Evolutionary conservation across 2,329 filamentous ascomycete genomes (phyloP).

Genomic region (Xylaria polymorpha): DNA sequence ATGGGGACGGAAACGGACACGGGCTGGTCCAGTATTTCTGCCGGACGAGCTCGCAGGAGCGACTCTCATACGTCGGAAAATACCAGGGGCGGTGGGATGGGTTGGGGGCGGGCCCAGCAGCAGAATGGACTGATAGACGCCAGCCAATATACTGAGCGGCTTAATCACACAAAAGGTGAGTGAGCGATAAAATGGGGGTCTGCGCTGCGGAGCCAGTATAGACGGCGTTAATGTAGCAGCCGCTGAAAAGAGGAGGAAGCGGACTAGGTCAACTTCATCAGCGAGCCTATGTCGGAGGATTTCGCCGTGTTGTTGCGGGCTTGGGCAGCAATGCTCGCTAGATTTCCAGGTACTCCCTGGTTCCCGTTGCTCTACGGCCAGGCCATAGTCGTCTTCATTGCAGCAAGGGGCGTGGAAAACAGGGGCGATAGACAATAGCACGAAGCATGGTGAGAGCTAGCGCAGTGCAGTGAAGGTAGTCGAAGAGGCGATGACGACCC

Average conservation of each 20-base stretch:
- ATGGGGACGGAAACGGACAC: constrained; percentile 40
- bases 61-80: constrained; percentile 46
- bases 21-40: constrained; percentile 44
- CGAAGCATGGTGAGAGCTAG: constrained; percentile 40
- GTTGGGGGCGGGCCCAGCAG: constrained; percentile 45
- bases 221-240: constrained; percentile 33
- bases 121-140: constrained; percentile 37
- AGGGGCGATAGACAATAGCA: constrained; percentile 46
- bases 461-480: constrained; percentile 5
- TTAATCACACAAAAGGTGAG: constrained; percentile 30
- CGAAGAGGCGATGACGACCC: constrained; percentile 39
- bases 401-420: constrained; percentile 45
- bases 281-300: constrained; percentile 53
- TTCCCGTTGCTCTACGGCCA: constrained; percentile 42
- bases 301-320: constrained; percentile 50
- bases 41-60: constrained; percentile 44
- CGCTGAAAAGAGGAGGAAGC: constrained; percentile 42
- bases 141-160: constrained; percentile 35
- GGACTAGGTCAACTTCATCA: constrained; percentile 44
- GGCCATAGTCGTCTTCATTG: constrained; percentile 42
- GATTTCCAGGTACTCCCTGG: constrained; percentile 52
- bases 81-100: constrained; percentile 40
- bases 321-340: constrained; percentile 56
- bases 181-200: constrained; percentile 35
- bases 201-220: constrained; percentile 34